Base-by-base conservation (phyloP, 1,139 yeast genomes). In the Blastobotrys persicus region DNA sequence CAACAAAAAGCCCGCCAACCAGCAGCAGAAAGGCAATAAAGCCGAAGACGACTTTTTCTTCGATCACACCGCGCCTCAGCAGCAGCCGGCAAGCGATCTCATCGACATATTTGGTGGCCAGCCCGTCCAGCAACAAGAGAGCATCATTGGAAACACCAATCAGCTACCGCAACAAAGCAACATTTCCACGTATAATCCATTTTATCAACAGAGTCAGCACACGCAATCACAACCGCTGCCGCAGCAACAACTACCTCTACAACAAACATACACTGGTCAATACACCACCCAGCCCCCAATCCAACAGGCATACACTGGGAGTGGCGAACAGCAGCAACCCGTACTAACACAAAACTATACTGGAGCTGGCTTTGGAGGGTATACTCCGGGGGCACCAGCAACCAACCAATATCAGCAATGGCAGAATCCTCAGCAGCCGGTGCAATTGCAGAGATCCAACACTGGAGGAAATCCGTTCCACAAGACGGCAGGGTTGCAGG, bases 321-420 rank as follows among this genome's bases (percentile, higher is more conserved):
- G 19, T 6, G 55, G 46, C 37, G 31, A 11, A 12, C 57, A 48
- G 38, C 38, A 39, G n/a, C 56, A 50, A 33, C 56, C 48, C 37
- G 26, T 14, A 12, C 57, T 48, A 40, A 40, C 43, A 13, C 56
- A 50, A 33, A 52, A 50, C 12, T 52, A 45, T 55, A 80, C 85
- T 13, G 85, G 85, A 9, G 73, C 74, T 39, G 85, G 85, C 0
- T 79, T 78, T 65, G 83, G 83, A 14, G 81, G 81, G 3, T 76
- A 76, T 59, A 61, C 62, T 50, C 58, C 58, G 62, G 63, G 53
- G 39, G 48, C 63, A 32, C 49, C 55, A 44, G 53, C 59, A 31
- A 45, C 55, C n/a, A 47, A 45, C 16, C 56, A 44, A 32, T 48
- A 42, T 19, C 52, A 48, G 33, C 52, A 46, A 20, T 47, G 44